Evolutionary conservation across 2,329 filamentous ascomycete species (phyloP).

Genomic region (Neonectria faginata): DNA sequence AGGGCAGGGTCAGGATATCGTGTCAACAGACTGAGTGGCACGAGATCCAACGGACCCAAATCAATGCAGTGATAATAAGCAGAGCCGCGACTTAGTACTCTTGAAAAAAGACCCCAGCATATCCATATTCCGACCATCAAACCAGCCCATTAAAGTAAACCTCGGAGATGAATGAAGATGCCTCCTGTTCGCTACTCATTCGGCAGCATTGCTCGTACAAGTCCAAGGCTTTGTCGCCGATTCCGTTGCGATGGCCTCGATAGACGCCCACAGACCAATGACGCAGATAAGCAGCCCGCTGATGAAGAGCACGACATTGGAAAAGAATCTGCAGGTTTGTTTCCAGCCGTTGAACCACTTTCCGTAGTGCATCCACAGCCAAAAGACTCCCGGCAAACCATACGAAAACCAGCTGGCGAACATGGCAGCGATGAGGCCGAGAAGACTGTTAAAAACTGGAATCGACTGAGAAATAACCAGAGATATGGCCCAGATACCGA

Average conservation of each 20-base stretch:
- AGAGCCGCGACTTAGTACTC: not conserved
- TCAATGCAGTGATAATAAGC: not conserved
- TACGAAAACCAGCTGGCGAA: slow-evolving; percentile 77
- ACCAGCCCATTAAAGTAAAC: not conserved
- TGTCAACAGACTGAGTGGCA: not conserved
- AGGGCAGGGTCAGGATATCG: no score
- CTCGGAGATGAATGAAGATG: not conserved
- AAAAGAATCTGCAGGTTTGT: slow-evolving; percentile 48
- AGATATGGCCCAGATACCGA: slow-evolving; percentile 68
- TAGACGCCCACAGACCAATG: slow-evolving; percentile 55
- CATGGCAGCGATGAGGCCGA: slow-evolving; percentile 71
- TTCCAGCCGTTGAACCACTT: slow-evolving; percentile 52
- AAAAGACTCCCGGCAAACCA: slow-evolving; percentile 60
- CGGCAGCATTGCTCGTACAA: slow-evolving; percentile 47
- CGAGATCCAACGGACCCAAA: not conserved
- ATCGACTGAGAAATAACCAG: slow-evolving; percentile 78
- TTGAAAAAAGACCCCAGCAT: not conserved
- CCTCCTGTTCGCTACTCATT: slow-evolving; percentile 17
- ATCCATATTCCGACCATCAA: not conserved
- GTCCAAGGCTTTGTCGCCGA: slow-evolving; percentile 51
- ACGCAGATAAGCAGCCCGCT: slow-evolving; percentile 52
- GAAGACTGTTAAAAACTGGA: slow-evolving; percentile 74
- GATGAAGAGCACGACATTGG: slow-evolving; percentile 49
- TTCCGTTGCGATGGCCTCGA: slow-evolving; percentile 51
- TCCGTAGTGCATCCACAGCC: slow-evolving; percentile 61